Evolutionary conservation across 2,329 filamentous ascomycete genomes (phyloP), one percentile per base, ranked within the genome.

Genomic region (Aspergillus tubingensis): DNA sequence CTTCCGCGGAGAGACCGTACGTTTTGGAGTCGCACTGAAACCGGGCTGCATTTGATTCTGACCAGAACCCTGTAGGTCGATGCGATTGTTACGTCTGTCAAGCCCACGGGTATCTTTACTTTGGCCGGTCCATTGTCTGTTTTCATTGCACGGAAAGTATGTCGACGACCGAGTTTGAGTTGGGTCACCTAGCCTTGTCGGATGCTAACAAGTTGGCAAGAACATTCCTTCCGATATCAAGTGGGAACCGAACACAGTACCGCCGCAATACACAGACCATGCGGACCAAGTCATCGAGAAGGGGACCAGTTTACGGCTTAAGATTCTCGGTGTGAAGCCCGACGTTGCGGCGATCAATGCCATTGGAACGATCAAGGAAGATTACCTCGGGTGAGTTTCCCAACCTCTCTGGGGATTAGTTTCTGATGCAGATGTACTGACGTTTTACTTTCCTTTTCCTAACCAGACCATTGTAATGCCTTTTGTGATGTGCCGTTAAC

Each of bases 301-400:
- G 61, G 92, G 92, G 51, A 96, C 93, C 15, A 94, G 96, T 70
- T 87, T 99, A 65, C 91, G 95, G 50, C 87, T 98, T 66, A 97
- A 97, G 80, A 89, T 99, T 65, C 91, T 97, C 69, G 95, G 95
- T 77, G 91, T 94, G 54, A 87, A 96, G 77, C 93, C 91, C 65
- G 95, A 98, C 76, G 91, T 98, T 54, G 92, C 91, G 64, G 90
- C 91, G 75, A 96, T 99, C 86, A 97, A 91, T 84, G 95, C 94
- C 39, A 96, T 99, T 76, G 95, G 93, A 62, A 98, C 92, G 68
- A 97, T 99, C 81, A 96, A 96, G 79, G 94, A 89, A 74, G 86
- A 81, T 68, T 82, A 76, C 65, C 74, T 82, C 66, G 80, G 80
- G 80, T 81, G 66, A 66, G 77, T 71, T 21, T 5, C 50, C 32